phyloP scores from a whole-genome alignment of 768 basidiomycete genomes.

The Pulveroboletus ravenelii region DNA sequence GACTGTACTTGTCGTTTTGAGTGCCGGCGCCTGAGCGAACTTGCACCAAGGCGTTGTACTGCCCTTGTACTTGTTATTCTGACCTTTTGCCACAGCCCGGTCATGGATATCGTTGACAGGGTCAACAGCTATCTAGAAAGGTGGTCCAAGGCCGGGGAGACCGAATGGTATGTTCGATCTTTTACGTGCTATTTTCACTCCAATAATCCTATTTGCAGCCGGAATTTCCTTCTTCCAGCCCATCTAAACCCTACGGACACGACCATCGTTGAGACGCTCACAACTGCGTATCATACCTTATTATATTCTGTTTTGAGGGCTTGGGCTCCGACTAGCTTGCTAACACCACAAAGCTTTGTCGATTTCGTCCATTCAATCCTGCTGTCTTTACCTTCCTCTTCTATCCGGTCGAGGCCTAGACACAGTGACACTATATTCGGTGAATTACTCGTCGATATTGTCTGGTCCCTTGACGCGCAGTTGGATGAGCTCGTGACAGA shows the following conservation, averaged over 20 bases:
- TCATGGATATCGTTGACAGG: constrained; percentile 58
- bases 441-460: constrained; percentile 70
- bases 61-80: constrained; percentile 14
- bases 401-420: constrained; percentile 33
- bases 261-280: constrained; percentile 50
- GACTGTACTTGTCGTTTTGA: constrained; percentile 19
- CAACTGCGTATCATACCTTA: constrained; percentile 66
- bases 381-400: constrained; percentile 61
- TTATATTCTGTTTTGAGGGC: constrained; percentile 53
- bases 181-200: constrained; percentile 15
- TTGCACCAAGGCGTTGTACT: constrained; percentile 10
- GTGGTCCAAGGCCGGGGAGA: constrained; percentile 59
- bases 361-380: constrained; percentile 63
- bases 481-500: constrained; percentile 67
- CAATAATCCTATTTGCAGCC: constrained; percentile 38
- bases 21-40: constrained; percentile 14
- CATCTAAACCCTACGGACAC: constrained; percentile 58
- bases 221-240: constrained; percentile 52
- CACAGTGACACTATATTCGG: constrained; percentile 48
- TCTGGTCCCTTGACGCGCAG: constrained; percentile 77
- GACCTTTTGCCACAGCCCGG: constrained; percentile 8
- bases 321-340: constrained; percentile 45
- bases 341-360: constrained; percentile 50
- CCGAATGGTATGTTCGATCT: constrained; percentile 49
- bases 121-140: constrained; percentile 46